phyloP scores from a whole-genome alignment of 1,284 basidiomycete species.

The Veloboletus limbatus region DNA sequence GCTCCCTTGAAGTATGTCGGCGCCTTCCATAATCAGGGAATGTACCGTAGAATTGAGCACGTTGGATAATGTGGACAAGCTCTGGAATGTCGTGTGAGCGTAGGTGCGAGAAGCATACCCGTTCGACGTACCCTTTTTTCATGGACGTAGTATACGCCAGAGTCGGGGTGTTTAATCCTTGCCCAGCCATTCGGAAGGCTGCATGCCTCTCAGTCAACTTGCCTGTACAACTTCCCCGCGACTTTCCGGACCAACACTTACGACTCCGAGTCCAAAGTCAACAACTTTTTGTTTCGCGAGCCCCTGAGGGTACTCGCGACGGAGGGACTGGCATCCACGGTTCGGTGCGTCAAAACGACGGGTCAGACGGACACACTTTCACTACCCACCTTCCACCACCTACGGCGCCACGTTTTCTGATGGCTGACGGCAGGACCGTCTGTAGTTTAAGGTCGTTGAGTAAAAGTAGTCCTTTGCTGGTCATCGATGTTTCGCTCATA shows the following conservation, averaged over 20 bases:
- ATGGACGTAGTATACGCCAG: conserved; percentile 29
- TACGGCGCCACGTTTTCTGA: conserved; percentile 2
- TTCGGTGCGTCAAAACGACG: neutral
- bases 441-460: conserved; percentile 8
- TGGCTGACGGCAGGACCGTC: conserved; percentile 17
- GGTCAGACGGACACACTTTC: neutral
- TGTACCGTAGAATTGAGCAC: conserved; percentile 8
- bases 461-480: neutral
- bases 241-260: conserved; percentile 4
- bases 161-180: conserved; percentile 28
- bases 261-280: conserved; percentile 2
- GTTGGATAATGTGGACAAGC: conserved; percentile 22
- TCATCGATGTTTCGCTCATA: conserved; percentile 8
- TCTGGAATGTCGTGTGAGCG: conserved; percentile 10
- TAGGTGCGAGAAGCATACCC: neutral
- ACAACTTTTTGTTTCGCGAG: conserved; percentile 2
- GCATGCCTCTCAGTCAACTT: conserved; percentile 1
- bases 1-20: conserved; percentile 6
- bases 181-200: conserved; percentile 24
- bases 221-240: neutral
- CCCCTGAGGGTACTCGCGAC: conserved; percentile 20
- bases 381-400: conserved; percentile 10
- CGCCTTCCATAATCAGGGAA: conserved; percentile 14
- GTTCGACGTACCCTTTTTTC: conserved; percentile 20
- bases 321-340: neutral